Percentiles rank a stretch among this genome's conserved stretches.
Conservation (phyloP, 1,284 basidiomycete genomes). For the Irpex sp. region DNA sequence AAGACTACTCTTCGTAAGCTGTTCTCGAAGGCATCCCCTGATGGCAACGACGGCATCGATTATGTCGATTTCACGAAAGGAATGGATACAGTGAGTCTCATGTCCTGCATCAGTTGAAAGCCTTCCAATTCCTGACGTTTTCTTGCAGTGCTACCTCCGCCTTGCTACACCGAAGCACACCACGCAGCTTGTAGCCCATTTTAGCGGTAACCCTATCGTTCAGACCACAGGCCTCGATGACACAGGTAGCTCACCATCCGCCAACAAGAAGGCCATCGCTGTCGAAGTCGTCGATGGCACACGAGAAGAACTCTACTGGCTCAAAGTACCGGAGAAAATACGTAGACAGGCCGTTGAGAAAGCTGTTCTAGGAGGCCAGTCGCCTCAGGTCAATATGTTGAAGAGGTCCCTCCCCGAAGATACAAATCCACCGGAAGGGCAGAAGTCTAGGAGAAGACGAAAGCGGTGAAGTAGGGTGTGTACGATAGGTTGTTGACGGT, state of each 20-base stretch:
- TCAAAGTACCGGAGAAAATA: slow-evolving; percentile 68
- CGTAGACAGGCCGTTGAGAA: slow-evolving; percentile 53
- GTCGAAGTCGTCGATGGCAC: slow-evolving; percentile 55
- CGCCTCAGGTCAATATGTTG: not conserved
- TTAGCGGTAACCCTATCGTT: slow-evolving; percentile 27
- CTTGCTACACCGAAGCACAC: slow-evolving; percentile 48
- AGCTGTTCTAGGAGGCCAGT: slow-evolving; percentile 18
- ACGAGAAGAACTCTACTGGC: slow-evolving; percentile 71
- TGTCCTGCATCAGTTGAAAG: not conserved
- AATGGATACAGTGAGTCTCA: slow-evolving; percentile 54
- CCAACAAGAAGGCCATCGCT: slow-evolving; percentile 29
- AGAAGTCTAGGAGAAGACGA: not conserved
- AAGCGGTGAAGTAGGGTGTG: not conserved
- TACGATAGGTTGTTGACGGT: not conserved
- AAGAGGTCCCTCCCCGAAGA: not conserved
- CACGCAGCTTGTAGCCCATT: slow-evolving; percentile 38
- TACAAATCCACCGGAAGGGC: not conserved
- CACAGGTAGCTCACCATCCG: slow-evolving; percentile 6
- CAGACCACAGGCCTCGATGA: slow-evolving; percentile 32
- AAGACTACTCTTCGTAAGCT: slow-evolving; percentile 67
- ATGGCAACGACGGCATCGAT: slow-evolving; percentile 40
- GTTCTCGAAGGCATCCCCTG: slow-evolving; percentile 39
- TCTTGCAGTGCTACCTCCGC: slow-evolving; percentile 68
- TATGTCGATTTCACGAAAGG: slow-evolving; percentile 76
- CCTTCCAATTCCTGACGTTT: not conserved